Conservation (phyloP, 2,329 filamentous ascomycete species). For the Pyrenochaeta sp. region DNA sequence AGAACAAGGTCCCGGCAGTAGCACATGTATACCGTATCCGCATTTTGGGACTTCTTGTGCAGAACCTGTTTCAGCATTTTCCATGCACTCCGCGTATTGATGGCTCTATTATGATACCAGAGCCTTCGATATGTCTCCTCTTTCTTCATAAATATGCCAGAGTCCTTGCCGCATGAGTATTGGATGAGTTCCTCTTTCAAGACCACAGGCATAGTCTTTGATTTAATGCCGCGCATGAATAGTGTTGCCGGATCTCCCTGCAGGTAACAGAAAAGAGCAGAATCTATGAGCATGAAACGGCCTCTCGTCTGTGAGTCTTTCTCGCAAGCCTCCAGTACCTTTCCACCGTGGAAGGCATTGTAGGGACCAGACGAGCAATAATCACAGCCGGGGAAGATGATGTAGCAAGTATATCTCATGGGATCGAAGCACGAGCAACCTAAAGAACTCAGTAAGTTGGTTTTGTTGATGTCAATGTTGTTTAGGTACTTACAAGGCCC, state of each 20-base stretch:
- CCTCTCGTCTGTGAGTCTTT: constrained; percentile 20
- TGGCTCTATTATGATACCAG: constrained; percentile 15
- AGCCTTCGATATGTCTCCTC: constrained; percentile 23
- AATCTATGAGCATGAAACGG: constrained; percentile 35
- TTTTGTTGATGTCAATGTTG: background rate
- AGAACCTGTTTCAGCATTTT: constrained; percentile 15
- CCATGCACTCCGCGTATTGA: constrained; percentile 11
- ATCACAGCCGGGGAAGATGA: constrained; percentile 24
- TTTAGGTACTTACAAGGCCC: constrained; percentile 19
- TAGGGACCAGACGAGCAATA: constrained; percentile 24
- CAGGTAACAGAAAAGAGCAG: constrained; percentile 25
- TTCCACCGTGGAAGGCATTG: constrained; percentile 28
- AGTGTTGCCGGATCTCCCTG: background rate
- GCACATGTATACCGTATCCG: constrained; percentile 16
- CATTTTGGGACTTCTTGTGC: background rate
- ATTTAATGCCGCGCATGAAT: background rate
- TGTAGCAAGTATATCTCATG: constrained; percentile 23
- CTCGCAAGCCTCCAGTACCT: constrained; percentile 26
- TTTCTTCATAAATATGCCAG: constrained; percentile 27
- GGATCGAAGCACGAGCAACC: constrained; percentile 30
- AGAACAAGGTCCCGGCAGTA: constrained; percentile 24
- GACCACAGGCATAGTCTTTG: constrained; percentile 13
- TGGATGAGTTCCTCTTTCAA: constrained; percentile 21
- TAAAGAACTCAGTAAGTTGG: background rate
- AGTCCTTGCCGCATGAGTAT: constrained; percentile 6